Evolutionary conservation across 1,284 basidiomycete species (phyloP).

Genomic region (Papiliotrema nemorosa): DNA sequence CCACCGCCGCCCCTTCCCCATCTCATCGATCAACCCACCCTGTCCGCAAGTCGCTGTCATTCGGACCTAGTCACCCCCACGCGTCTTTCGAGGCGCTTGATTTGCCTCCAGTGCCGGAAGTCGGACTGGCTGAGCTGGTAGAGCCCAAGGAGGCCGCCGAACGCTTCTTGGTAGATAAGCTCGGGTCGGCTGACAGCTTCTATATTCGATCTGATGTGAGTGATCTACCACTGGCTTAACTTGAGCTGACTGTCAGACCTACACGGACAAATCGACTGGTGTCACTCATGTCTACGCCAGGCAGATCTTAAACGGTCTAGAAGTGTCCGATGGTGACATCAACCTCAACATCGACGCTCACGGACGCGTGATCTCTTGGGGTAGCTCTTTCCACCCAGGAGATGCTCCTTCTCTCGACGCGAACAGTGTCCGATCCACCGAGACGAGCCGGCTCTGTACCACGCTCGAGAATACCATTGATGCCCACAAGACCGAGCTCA

Average conservation of each 20-base stretch:
- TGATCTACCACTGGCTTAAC: slow-evolving; percentile 9
- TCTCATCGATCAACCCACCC: not conserved
- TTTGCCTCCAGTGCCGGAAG: slow-evolving; percentile 62
- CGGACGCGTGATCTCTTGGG: slow-evolving; percentile 72
- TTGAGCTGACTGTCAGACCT: slow-evolving; percentile 61
- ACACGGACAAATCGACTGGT: slow-evolving; percentile 77
- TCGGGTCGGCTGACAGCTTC: slow-evolving; percentile 34
- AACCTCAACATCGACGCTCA: slow-evolving; percentile 77
- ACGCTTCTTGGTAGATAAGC: slow-evolving; percentile 27
- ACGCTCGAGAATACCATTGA: slow-evolving; percentile 20
- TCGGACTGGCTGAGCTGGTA: slow-evolving; percentile 8
- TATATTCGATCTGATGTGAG: slow-evolving; percentile 50
- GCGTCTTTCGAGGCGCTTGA: slow-evolving; percentile 60
- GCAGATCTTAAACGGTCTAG: slow-evolving; percentile 75
- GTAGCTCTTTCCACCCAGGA: slow-evolving; percentile 53
- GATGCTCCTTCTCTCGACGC: slow-evolving; percentile 18
- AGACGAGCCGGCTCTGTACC: slow-evolving; percentile 21
- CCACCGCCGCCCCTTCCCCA: slow-evolving; percentile 11
- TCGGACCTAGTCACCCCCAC: slow-evolving; percentile 69
- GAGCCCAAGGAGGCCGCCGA: slow-evolving; percentile 28
- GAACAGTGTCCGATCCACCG: slow-evolving; percentile 11
- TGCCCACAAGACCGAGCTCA: slow-evolving; percentile 22
- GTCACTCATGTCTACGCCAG: slow-evolving; percentile 78
- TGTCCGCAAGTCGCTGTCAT: slow-evolving; percentile 69
- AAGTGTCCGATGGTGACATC: slow-evolving; percentile 82